These are phyloP conservation scores for Melanomma pulvis-pyrius DNA, from an alignment of 495 filamentous ascomycete genomes.

Conservation along the genomic window DNA sequence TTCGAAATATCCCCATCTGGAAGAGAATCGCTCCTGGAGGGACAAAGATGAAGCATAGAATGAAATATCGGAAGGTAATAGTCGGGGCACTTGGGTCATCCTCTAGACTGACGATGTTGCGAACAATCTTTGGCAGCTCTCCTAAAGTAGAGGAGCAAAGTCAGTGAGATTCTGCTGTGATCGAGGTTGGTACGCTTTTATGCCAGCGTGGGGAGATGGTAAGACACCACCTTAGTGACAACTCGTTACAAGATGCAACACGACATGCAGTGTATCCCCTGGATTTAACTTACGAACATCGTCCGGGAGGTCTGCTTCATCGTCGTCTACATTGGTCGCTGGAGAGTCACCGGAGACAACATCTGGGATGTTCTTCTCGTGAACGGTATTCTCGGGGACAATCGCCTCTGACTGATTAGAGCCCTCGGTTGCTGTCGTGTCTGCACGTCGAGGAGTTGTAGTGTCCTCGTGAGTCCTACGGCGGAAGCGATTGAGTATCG, in stretches of 20 bases:
- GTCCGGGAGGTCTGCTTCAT: slow-evolving; percentile 21
- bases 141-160: no score
- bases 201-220: no score
- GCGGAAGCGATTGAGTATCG: slow-evolving; percentile 2
- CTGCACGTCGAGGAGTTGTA: background rate
- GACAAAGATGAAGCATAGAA: slow-evolving; percentile 57
- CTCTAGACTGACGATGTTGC: slow-evolving; percentile 56
- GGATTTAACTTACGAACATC: no score
- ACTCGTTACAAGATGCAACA: no score
- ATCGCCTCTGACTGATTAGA: background rate
- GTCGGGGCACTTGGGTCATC: slow-evolving; percentile 57
- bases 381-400: slow-evolving; percentile 12
- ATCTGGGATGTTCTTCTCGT: background rate
- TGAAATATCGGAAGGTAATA: slow-evolving; percentile 60
- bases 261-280: no score
- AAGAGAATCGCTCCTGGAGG: slow-evolving; percentile 58
- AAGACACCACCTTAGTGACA: no score
- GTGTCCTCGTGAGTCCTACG: background rate
- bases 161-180: slow-evolving; percentile 4
- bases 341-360: slow-evolving; percentile 7
- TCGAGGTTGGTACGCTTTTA: no score
- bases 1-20: slow-evolving; percentile 58
- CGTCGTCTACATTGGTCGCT: background rate
- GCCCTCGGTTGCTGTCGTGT: background rate
- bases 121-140: slow-evolving; percentile 43